Base-by-base conservation (phyloP, 2,329 filamentous ascomycete genomes). In the Aspergillus oerlinghausenensis region DNA sequence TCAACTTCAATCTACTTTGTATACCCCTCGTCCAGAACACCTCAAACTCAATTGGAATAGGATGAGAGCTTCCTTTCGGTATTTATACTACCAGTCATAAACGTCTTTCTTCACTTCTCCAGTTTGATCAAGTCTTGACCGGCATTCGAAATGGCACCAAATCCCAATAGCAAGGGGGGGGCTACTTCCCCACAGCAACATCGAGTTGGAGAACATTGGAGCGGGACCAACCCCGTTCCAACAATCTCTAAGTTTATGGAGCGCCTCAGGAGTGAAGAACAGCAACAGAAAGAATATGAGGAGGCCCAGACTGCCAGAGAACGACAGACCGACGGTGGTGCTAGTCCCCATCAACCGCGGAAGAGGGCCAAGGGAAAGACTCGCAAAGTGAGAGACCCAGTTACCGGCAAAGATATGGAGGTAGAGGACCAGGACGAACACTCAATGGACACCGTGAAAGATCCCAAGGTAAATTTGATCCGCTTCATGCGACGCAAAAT, bases 201-300 rank as follows among this genome's bases (percentile, higher is more conserved):
- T 63, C 78, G 77, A 51, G 73, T 73, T 9, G 82, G 82, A 21
- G 86, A 89, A 67, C 88, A 92, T 71, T 97, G 95, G 79, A 93
- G 89, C 29, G 91, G 88, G 52, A 75, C 75, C 57, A 96, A 96
- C 72, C 89, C 89, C 25, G 86, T 97, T 53, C 93, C 93, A 6
- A 96, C 91, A 55, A 88, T 97, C 63, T 86, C 88, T 69, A 84
- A 93, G 72, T 95, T 96, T 63, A 82, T 96, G 63, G 83, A 89
- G 53, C 83, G 83, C 61, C 81, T 97, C 38, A 92, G 96, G 72
- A 79, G 76, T 53, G 86, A 95, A 64, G 96, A 96, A 78, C 85
- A 83, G 65, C 77, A 87, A 8, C 83, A 91, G 4, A 58, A 63
- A 90, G 96, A 56, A 3, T 57, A 64, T 47, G 59, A 62, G 47